Evolutionary conservation across 108 stramenopile genomes (phyloP).

Genomic region (Pseudonitzschia delicatissima): DNA sequence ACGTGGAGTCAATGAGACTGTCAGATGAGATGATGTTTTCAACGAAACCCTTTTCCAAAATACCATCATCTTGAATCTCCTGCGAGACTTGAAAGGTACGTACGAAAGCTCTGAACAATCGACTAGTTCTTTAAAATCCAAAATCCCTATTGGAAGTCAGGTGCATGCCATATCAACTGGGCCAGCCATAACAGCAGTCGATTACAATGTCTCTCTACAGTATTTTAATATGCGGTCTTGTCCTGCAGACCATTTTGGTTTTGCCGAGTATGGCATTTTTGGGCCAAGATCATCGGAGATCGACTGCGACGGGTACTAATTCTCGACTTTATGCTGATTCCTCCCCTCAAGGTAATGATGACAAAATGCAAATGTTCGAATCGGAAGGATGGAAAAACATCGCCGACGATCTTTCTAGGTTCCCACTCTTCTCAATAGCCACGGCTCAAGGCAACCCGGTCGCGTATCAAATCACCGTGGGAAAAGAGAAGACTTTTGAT

Average conservation of each 20-base stretch:
- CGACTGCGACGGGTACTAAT: not conserved
- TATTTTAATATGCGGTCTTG: not conserved
- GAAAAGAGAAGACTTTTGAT: conserved; percentile 13
- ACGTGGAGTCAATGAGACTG: no score
- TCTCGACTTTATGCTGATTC: not conserved
- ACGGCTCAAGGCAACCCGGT: conserved; percentile 57
- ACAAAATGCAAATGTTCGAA: conserved; percentile 40
- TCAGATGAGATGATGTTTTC: no score
- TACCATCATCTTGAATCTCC: no score
- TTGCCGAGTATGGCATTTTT: not conserved
- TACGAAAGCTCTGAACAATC: no score
- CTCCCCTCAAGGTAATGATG: not conserved
- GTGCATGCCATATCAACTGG: no score
- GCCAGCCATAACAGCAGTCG: no score
- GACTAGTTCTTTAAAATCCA: no score
- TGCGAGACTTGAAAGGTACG: no score
- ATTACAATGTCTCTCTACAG: no score
- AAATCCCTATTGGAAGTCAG: no score
- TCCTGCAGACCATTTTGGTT: not conserved
- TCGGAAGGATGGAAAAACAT: conserved; percentile 55
- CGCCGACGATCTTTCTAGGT: conserved; percentile 39
- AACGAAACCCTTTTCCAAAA: no score
- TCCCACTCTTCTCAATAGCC: conserved; percentile 55
- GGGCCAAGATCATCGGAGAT: not conserved
- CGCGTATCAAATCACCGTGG: conserved; percentile 39